Evolutionary conservation across 306 rosid species (phyloP), one percentile per base, ranked within the genome.

Genomic region (Pterocarpus macrocarpus): DNA sequence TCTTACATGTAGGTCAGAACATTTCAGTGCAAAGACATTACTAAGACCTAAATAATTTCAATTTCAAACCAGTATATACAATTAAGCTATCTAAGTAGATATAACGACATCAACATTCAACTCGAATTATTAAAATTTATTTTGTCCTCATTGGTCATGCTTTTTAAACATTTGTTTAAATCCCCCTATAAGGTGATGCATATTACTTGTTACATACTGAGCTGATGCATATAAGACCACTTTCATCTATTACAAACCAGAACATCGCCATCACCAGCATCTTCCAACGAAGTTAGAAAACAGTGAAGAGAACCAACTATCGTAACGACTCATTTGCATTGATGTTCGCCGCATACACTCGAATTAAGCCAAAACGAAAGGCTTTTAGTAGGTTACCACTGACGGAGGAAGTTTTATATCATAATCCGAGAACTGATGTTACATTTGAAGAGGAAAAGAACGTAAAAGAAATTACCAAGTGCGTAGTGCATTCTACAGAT

Each of bases 201-300:
- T 71, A 56, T 72, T 34, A 71, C 61, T 49, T 67, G 71, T 65
- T 32, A 77, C 81, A 71, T 39, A 64, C 50, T 10, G 35, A 45
- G 14, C 45, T 14, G 69, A 61, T 52, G 7, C 12, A 32, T 38
- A 64, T 17, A 64, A 61, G 70, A 43, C 66, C 35, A 35, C 8
- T 75, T 57, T 55, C 72, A 62, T 52, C 64, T 61, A 77, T 57
- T 35, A 65, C 57, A 61, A 78, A 57, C 68, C 78, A 73, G 39
- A 79, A 30, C 44, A 50, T 16, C 2, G 49, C 4, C 49, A 33
- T 62, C 61, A 73, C n/a, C 66, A 61, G 58, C 69, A 75, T 34
- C 41, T 39, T 56, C 70, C 22, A 34, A 4, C 30, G 9, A 36
- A 35, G 0, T 64, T 15, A 5, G 47, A 43, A 43, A 43, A 1